Evolutionary conservation across 2,329 filamentous ascomycete genomes (phyloP), one percentile per base, ranked within the genome.

Genomic region (Hypomyces rosellus): DNA sequence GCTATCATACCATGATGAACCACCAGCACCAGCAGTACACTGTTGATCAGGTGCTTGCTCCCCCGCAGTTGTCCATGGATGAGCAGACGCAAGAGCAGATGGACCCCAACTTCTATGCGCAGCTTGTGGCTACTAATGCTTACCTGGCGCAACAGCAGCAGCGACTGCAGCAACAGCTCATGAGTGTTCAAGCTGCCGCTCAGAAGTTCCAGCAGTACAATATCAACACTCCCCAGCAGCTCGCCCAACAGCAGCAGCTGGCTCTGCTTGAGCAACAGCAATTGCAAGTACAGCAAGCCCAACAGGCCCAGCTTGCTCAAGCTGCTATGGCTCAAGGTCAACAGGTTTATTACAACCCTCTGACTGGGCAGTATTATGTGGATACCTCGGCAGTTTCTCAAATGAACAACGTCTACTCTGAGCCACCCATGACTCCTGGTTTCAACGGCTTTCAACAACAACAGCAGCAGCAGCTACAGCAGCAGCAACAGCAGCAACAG

Each of bases 71-170:
- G 54, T 80, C 89, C 61, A 78, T 93, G 47, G 80, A 85, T 52
- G 81, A 85, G 56, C 78, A 84, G 60, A 77, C 77, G 43, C 82
- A 86, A 59, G 80, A 88, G 54, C 78, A 84, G 59, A 88, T 95
- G 73, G 93, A 97, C 62, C 89, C 91, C 47, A 85, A 82, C 54
- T 69, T 95, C 48, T 93, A 96, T 59, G 88, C 90, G 48, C 89
- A 96, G 69, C 77, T 97, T 56, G 81, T 96, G 63, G 87, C 89
- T 51, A 95, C 90, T 62, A 96, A 96, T 68, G 74, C 93, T 65
- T 95, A 95, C 64, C 79, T 99, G 46, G 89, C 90, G 38, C 89
- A 96, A 65, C 91, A 96, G 71, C 92, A 97, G 71, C 90, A 96
- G 72, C 86, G 88, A 57, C 82, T 97, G 47, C 91, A 97, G 71